phyloP scores from a whole-genome alignment of 345 rosid genomes.

The Theobroma cacao region DNA sequence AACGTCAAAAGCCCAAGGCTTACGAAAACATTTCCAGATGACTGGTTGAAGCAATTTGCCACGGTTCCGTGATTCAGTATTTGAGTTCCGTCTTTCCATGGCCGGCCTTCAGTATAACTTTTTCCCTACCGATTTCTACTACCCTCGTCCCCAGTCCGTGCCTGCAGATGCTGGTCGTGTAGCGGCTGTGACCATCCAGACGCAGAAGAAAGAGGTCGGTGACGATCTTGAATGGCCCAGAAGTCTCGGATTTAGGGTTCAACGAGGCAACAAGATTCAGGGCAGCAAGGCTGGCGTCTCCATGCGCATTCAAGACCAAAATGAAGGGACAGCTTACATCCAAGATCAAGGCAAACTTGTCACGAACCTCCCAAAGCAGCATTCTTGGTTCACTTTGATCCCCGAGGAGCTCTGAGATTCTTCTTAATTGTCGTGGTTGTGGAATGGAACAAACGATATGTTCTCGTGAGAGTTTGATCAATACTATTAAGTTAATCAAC shows the following conservation, averaged over 20 bases:
- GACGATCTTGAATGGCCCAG: not conserved
- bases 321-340: not conserved
- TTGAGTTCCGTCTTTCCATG: not conserved
- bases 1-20: not conserved
- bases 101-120: slow-evolving; percentile 40
- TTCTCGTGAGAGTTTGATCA: too few species aligned
- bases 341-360: not conserved
- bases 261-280: not conserved
- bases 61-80: not conserved
- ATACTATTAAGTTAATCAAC: not conserved
- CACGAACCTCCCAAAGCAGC: not conserved
- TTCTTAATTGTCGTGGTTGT: not conserved
- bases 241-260: slow-evolving; percentile 1
- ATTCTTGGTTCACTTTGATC: not conserved
- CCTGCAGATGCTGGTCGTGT: not conserved
- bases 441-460: not conserved
- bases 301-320: not conserved
- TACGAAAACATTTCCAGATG: not conserved
- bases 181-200: not conserved
- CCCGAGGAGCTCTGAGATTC: not conserved
- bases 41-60: not conserved
- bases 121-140: slow-evolving; percentile 51
- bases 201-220: not conserved
- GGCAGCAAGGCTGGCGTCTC: not conserved
- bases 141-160: slow-evolving; percentile 36